Evolutionary conservation across 257 asterid species (phyloP), one percentile per base, ranked within the genome.

Genomic region (Plectranthus barbatus): DNA sequence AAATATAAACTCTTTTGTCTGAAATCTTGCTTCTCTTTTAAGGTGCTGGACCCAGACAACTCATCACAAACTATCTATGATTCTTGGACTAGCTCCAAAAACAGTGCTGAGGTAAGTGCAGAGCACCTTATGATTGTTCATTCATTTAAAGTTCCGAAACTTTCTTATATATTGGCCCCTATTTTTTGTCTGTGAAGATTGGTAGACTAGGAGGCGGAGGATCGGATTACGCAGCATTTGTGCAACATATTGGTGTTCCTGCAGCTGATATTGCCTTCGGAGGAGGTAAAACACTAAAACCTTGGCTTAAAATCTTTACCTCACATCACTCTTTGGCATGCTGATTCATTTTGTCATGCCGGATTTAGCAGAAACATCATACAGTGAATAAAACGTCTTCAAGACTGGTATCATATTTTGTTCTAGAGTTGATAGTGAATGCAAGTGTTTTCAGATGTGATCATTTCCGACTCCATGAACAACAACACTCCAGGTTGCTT

Each of bases 11-110:
- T 31, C 36, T 31, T 31, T 31, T 4, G 36, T 31, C 58, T 70
- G 6, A 8, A 18, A 47, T 42, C 36, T 9, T 68, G 62, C 53
- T 51, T 68, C 56, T 13, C 56, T 13, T 17, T 46, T n/a, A 69
- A 90, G 96, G 87, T 87, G 36, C 60, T 31, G 70, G 95, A 87
- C 51, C 97, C 97, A 2, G 91, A 87, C 75, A 90, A 85, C 83
- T 68, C 93, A 36, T 85, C 91, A 33, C 97, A 85, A 68, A 80
- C 97, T 23, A 72, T 90, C 37, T 87, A 87, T 17, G 87, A 87
- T 64, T 90, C 97, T 12, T 90, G 95, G 96, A 69, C 70, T 53
- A 61, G 73, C 75, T 77, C 86, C 60, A 73, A 73, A 48, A 69
- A 77, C 18, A 44, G 57, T 64, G 72, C 86, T 0, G 20, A 15